Evolutionary conservation across 352 stramenopile genomes (phyloP).

Genomic region (Plasmopara viticola): DNA sequence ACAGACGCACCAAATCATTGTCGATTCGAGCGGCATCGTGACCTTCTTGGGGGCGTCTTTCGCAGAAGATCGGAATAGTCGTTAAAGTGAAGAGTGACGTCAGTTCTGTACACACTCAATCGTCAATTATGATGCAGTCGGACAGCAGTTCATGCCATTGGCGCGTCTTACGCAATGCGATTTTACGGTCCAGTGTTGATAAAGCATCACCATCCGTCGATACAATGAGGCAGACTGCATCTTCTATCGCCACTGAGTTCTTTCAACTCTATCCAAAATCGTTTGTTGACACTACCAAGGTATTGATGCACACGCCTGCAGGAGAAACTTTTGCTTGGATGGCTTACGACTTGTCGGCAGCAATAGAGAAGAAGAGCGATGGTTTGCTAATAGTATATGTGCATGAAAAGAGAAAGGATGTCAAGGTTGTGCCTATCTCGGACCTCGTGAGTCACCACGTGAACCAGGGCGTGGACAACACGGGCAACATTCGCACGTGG

Average conservation of each 20-base stretch:
- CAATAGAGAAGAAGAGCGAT: neutral
- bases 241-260: conserved; percentile 55
- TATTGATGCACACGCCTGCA: conserved; percentile 9
- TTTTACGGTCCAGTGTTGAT: conserved; percentile 27
- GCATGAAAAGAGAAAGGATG: conserved; percentile 62
- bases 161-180: conserved; percentile 57
- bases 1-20: conserved; percentile 74
- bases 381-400: conserved; percentile 26
- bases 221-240: conserved; percentile 32
- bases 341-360: conserved; percentile 28
- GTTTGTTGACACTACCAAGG: conserved; percentile 8
- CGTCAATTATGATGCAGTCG: conserved; percentile 19
- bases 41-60: conserved; percentile 15
- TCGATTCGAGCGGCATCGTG: conserved; percentile 83
- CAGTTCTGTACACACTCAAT: conserved; percentile 9
- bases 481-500: conserved; percentile 84
- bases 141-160: conserved; percentile 57
- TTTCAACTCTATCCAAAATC: conserved; percentile 37
- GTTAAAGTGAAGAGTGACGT: conserved; percentile 12
- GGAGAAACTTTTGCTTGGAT: conserved; percentile 46
- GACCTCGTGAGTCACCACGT: conserved; percentile 73
- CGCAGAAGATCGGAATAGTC: conserved; percentile 22
- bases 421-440: conserved; percentile 41
- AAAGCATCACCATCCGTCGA: neutral
- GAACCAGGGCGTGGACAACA: conserved; percentile 82